Evolutionary conservation across 495 filamentous ascomycete species (phyloP), one percentile per base, ranked within the genome.

Genomic region (Hypoxylon cercidicola): DNA sequence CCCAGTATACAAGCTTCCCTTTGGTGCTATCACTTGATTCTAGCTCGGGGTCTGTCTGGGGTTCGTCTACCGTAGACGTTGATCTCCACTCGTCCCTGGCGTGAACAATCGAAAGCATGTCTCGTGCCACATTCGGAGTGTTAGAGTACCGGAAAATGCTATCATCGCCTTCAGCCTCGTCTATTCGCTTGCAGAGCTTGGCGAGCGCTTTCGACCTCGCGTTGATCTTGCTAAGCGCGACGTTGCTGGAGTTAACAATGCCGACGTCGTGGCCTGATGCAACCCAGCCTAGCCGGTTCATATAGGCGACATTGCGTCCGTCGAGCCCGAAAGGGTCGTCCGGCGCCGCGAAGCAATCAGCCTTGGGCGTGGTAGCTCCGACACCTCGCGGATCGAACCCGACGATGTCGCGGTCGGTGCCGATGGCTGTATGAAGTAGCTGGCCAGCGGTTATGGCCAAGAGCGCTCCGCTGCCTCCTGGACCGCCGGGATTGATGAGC

Each of bases 1-100:
- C 87, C 85, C 85, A 88, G 59, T 85, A 88, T 4, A 83, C 71
- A 4, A 88, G 73, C 44, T 80, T 82, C 11, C 72, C 74, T 52
- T 66, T 64, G 23, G 71, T 69, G 35, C 68, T 60, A 15, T 64
- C 53, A 5, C 43, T 37, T 2, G 56, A 0, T 15, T 35, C 53
- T 58, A 50, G 35, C 34, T 35, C 58, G 15, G 46, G 13, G 19
- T 15, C 54, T 4, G 47, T 40, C 12, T 19, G 35, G 15, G 16
- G 25, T 47, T 60, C 40, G 21, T 55, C n/a, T 47, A 1, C 25
- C 12, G 25, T 39, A 44, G 55, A 37, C 6, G 13, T 39, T 5
- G 59, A 69, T 49, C 64, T 62, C 75, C 73, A 76, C 54, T 70
- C 53, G 7, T 76, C 76, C 78, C 77, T 73, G 21, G 72, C 72